phyloP scores from a whole-genome alignment of 441 rosid species.

The Populus trichocarpa region DNA sequence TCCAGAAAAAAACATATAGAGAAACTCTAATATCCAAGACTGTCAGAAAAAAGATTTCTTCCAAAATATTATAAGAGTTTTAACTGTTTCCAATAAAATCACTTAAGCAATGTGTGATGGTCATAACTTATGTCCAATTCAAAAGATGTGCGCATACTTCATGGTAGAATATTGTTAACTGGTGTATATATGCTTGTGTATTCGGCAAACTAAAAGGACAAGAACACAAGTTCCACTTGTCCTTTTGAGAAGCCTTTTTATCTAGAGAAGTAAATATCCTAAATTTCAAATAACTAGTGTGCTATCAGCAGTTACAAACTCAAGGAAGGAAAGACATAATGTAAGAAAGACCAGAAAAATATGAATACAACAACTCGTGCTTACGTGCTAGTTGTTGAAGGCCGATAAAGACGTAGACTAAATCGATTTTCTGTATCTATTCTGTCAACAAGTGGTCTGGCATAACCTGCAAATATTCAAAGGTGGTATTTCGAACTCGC shows the following conservation, averaged over 20 bases:
- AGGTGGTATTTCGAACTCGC: not conserved
- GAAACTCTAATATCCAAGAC: not conserved
- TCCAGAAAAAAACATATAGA: not conserved
- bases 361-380: constrained; percentile 17
- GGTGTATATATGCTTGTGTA: not conserved
- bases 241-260: not conserved
- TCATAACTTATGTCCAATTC: not conserved
- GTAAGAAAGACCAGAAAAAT: constrained; percentile 7
- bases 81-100: not conserved
- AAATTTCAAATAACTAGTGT: not conserved
- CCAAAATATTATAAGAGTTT: not conserved
- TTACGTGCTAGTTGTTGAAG: constrained; percentile 90
- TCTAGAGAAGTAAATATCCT: not conserved
- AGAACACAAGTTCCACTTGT: not conserved
- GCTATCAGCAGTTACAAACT: not conserved
- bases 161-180: not conserved
- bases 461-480: constrained; percentile 57
- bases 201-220: not conserved
- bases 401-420: constrained; percentile 71
- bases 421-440: constrained; percentile 68
- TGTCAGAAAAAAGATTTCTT: not conserved
- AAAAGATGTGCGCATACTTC: not conserved
- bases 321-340: not conserved
- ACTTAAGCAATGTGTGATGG: not conserved
- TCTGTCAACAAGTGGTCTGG: constrained; percentile 85